These are phyloP conservation scores for Melanopsichium pennsylvanicum DNA, from an alignment of 1,284 basidiomycete genomes.

Conservation along the genomic window DNA sequence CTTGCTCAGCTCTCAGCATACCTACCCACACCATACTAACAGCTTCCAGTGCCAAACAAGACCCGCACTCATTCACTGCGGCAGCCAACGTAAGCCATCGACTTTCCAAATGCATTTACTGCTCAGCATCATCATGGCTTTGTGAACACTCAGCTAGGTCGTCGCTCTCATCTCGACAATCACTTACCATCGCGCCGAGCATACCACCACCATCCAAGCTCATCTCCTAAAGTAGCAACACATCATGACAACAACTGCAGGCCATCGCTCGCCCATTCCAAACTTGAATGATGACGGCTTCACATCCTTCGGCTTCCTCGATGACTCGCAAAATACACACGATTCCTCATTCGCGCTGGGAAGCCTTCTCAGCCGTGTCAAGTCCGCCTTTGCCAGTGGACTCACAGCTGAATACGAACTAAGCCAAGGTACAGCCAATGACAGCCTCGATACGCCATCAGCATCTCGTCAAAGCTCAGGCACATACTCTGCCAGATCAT, in stretches of 20 bases:
- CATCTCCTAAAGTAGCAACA: too few relatives aligned
- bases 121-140: background rate
- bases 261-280: background rate
- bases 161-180: too few relatives aligned
- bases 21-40: too few relatives aligned
- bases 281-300: constrained; percentile 12
- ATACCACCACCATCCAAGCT: too few relatives aligned
- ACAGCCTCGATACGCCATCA: constrained; percentile 3
- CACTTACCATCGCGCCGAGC: too few relatives aligned
- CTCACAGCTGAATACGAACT: constrained; percentile 2
- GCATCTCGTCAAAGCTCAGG: constrained; percentile 21
- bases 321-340: constrained; percentile 47
- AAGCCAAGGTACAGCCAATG: background rate
- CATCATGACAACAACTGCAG: constrained; percentile 7
- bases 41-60: too few relatives aligned
- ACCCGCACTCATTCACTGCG: too few relatives aligned
- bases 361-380: constrained; percentile 57
- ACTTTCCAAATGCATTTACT: too few relatives aligned
- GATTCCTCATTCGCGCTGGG: constrained; percentile 52
- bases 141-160: too few relatives aligned
- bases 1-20: background rate
- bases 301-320: constrained; percentile 58
- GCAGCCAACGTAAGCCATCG: too few relatives aligned
- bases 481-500: constrained; percentile 13
- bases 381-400: constrained; percentile 45